Conservation (phyloP, 73 alveolate species). For the Blepharisma stoltei region DNA sequence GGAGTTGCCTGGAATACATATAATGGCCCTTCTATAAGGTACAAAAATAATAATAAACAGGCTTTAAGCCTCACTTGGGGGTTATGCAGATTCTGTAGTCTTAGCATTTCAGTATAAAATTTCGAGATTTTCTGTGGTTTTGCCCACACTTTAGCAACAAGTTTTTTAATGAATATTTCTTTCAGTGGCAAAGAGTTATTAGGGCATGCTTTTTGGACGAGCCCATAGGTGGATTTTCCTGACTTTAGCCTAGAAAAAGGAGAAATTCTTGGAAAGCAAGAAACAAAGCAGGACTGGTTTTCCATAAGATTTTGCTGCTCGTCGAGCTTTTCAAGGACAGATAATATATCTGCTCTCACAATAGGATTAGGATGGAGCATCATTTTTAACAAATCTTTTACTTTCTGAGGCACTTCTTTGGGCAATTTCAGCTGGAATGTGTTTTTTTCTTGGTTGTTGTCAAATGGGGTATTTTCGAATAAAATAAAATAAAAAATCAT, state of each 20-base stretch:
- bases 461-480: neutral
- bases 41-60: neutral
- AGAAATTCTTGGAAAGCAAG: constrained; percentile 12
- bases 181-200: neutral
- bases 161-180: neutral
- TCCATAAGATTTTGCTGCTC: neutral
- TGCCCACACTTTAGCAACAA: neutral
- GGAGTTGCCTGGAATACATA: neutral
- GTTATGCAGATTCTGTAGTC: neutral
- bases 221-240: neutral
- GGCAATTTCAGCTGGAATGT: neutral
- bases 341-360: neutral
- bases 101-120: constrained; percentile 11
- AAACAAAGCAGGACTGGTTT: neutral
- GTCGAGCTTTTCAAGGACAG: neutral
- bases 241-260: neutral
- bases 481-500: constrained; percentile 11
- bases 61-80: constrained; percentile 8
- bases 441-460: neutral
- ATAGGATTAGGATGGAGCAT: neutral
- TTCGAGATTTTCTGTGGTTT: constrained; percentile 18
- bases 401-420: neutral
- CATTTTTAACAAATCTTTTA: neutral
- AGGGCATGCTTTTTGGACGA: neutral
- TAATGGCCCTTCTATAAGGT: neutral